Percentiles rank a stretch among this genome's conserved stretches.
Conservation (phyloP, 2,329 filamentous ascomycete genomes). For the Penicillium capsulatum region DNA sequence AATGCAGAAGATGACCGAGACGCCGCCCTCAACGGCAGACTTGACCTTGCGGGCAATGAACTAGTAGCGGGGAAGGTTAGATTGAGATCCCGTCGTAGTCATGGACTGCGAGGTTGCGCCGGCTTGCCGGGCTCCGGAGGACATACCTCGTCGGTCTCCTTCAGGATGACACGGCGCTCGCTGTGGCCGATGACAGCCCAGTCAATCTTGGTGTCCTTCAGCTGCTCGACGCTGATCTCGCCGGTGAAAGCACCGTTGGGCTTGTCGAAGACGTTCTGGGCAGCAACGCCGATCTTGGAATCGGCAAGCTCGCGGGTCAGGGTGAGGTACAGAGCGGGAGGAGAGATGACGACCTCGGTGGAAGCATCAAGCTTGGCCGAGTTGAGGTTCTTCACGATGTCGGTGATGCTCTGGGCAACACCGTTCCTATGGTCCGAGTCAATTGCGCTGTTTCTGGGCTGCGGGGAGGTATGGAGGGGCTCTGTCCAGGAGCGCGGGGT, state of each 20-base stretch:
- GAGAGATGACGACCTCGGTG: constrained; percentile 89
- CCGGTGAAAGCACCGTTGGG: constrained; percentile 95
- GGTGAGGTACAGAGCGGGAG: constrained; percentile 84
- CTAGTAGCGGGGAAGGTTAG: constrained; percentile 25
- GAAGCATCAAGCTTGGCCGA: constrained; percentile 61
- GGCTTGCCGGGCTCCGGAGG: not conserved
- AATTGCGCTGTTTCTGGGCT: constrained; percentile 13
- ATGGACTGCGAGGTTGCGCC: too few species aligned
- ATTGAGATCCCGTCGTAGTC: not conserved
- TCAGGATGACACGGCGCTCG: constrained; percentile 84
- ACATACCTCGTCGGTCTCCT: constrained; percentile 69
- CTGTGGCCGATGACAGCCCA: constrained; percentile 95
- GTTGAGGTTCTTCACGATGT: constrained; percentile 88
- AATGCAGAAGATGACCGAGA: constrained; percentile 94
- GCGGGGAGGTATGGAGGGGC: constrained; percentile 25
- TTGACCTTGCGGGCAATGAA: constrained; percentile 93
- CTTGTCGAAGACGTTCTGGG: constrained; percentile 97
- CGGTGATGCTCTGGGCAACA: constrained; percentile 79
- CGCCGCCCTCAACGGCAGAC: constrained; percentile 77
- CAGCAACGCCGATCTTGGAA: constrained; percentile 74
- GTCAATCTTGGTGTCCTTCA: constrained; percentile 80
- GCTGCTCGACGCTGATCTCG: constrained; percentile 88
- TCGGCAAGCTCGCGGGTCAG: constrained; percentile 75
- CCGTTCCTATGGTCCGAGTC: constrained; percentile 70
- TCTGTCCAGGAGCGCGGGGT: constrained; percentile 24